phyloP scores from a whole-genome alignment of 169 alveolate species.

The Theileria orientalis region DNA sequence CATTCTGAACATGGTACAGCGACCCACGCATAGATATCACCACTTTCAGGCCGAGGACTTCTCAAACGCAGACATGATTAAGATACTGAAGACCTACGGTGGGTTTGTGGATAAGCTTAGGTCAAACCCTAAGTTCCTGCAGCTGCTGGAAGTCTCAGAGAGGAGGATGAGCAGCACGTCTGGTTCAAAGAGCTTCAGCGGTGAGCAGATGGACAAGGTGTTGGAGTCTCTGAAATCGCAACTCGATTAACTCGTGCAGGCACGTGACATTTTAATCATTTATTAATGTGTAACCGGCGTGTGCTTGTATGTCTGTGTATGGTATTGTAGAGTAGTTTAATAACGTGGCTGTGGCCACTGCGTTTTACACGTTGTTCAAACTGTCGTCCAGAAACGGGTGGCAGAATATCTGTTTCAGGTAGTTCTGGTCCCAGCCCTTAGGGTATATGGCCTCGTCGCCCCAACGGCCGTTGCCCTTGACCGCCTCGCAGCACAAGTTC shows the following conservation, averaged over 20 bases:
- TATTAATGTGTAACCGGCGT: no score
- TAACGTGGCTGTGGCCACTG: no score
- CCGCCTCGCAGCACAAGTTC: constrained; percentile 78
- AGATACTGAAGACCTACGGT: neutral
- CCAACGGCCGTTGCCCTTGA: constrained; percentile 86
- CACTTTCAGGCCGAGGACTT: neutral
- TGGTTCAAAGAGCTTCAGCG: no score
- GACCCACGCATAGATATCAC: neutral
- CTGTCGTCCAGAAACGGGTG: constrained; percentile 68
- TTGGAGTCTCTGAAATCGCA: no score
- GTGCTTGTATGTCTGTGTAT: no score
- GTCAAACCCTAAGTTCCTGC: no score
- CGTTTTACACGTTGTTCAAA: constrained; percentile 2
- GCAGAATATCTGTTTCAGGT: constrained; percentile 76
- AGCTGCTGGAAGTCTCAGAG: no score
- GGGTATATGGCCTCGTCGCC: constrained; percentile 83
- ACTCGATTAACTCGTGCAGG: no score
- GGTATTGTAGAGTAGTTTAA: neutral
- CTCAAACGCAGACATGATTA: neutral
- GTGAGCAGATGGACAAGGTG: no score
- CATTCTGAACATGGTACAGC: neutral
- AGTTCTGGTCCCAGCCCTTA: constrained; percentile 85
- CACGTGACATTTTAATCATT: no score
- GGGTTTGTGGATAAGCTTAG: no score
- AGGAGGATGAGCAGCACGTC: no score